These are phyloP conservation scores for Eutypella sp. DNA, from an alignment of 2,329 filamentous ascomycete species.

Conservation along the genomic window DNA sequence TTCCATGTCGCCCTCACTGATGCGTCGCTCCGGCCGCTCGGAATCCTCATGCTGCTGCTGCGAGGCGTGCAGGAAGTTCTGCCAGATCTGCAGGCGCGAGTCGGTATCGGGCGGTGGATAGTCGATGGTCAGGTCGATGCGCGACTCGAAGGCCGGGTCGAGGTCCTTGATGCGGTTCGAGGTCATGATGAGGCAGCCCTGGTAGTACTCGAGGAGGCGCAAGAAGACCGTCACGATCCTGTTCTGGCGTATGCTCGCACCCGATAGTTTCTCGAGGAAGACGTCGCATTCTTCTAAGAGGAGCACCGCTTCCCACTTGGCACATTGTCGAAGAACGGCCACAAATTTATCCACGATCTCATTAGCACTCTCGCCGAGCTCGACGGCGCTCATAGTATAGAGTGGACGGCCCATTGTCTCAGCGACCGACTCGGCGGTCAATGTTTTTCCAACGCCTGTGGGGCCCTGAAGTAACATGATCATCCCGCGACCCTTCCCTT, in stretches of 20 bases:
- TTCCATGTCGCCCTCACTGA: neutral
- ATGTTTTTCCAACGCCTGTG: constrained; percentile 17
- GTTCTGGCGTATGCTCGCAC: constrained; percentile 13
- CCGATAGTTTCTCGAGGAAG: constrained; percentile 15
- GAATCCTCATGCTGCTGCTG: neutral
- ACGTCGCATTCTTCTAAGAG: constrained; percentile 15
- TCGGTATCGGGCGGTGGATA: constrained; percentile 3
- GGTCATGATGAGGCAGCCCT: constrained; percentile 9
- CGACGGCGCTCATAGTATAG: constrained; percentile 16
- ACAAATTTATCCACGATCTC: constrained; percentile 16
- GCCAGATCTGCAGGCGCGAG: constrained; percentile 7
- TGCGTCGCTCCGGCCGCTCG: neutral
- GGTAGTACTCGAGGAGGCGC: constrained; percentile 7
- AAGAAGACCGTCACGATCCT: constrained; percentile 13
- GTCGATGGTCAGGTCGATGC: constrained; percentile 9
- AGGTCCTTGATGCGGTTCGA: constrained; percentile 8
- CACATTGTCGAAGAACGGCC: constrained; percentile 11
- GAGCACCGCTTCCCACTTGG: constrained; percentile 18
- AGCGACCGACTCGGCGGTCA: constrained; percentile 17
- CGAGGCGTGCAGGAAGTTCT: constrained; percentile 3
- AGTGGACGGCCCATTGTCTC: constrained; percentile 15
- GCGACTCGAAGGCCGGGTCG: constrained; percentile 11
- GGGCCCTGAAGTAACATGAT: constrained; percentile 14
- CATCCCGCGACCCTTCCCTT: constrained; percentile 9
- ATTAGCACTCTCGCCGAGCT: constrained; percentile 16